Evolutionary conservation across 352 stramenopile genomes (phyloP).

Genomic region (Phytophthora pinifolia): DNA sequence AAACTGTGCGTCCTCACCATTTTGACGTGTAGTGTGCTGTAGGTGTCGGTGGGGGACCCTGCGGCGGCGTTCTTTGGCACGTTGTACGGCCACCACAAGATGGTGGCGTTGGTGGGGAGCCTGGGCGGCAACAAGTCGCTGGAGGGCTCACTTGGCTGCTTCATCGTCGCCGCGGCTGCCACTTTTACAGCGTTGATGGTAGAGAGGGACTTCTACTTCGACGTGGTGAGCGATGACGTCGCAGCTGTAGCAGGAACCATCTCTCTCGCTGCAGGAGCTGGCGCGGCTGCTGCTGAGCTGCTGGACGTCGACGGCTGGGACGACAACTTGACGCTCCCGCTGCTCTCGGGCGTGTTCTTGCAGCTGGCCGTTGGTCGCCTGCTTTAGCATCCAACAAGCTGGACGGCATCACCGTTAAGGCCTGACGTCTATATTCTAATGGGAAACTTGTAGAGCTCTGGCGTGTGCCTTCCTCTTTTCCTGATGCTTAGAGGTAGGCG

Average conservation of each 20-base stretch:
- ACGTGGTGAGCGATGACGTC: not conserved
- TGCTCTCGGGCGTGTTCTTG: slow-evolving; percentile 45
- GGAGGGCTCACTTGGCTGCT: slow-evolving; percentile 48
- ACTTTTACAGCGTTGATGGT: slow-evolving; percentile 24
- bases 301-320: slow-evolving; percentile 51
- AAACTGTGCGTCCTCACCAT: not conserved
- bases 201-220: slow-evolving; percentile 35
- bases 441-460: slow-evolving; percentile 9
- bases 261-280: slow-evolving; percentile 31
- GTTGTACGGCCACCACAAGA: slow-evolving; percentile 41
- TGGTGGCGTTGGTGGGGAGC: slow-evolving; percentile 20
- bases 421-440: slow-evolving; percentile 32
- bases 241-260: slow-evolving; percentile 10
- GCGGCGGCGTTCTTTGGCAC: slow-evolving; percentile 48
- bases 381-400: too few species aligned
- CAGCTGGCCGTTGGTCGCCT: slow-evolving; percentile 26
- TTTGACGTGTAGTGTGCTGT: slow-evolving; percentile 10
- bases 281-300: slow-evolving; percentile 40
- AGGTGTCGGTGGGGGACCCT: slow-evolving; percentile 59
- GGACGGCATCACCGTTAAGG: too few species aligned
- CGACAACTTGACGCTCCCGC: slow-evolving; percentile 58
- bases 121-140: slow-evolving; percentile 41
- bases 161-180: slow-evolving; percentile 23
- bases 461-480: not conserved
- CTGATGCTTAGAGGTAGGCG: slow-evolving; percentile 42